Evolutionary conservation across 345 rosid species (phyloP).

Genomic region (Sisymbrium irio): DNA sequence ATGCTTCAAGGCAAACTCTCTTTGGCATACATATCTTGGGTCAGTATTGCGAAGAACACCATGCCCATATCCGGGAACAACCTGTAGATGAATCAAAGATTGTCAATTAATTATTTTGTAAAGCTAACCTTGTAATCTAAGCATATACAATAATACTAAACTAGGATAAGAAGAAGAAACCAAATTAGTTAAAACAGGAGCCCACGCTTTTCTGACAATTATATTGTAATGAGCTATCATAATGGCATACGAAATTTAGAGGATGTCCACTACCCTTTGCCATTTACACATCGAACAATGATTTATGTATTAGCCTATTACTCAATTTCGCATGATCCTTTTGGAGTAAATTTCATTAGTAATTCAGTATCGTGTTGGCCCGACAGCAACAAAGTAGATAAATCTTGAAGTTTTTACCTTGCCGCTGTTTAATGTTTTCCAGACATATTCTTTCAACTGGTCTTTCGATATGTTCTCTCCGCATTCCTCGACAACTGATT

Average conservation of each 20-base stretch:
- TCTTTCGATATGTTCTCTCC: constrained; percentile 75
- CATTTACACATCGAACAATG: no score
- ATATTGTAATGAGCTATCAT: no score
- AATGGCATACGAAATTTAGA: neutral
- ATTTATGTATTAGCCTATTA: no score
- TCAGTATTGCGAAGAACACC: constrained; percentile 96
- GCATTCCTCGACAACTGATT: constrained; percentile 87
- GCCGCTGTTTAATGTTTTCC: constrained; percentile 94
- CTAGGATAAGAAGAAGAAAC: constrained; percentile 6
- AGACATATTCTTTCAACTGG: constrained; percentile 81
- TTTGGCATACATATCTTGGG: constrained; percentile 92
- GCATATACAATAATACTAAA: neutral
- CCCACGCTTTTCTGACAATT: neutral
- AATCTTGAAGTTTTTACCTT: constrained; percentile 53
- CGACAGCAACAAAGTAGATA: neutral
- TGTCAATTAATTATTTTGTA: neutral
- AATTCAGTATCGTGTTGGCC: neutral
- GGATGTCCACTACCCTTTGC: no score
- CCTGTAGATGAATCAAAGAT: constrained; percentile 43
- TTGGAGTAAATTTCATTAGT: neutral
- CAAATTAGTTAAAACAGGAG: constrained; percentile 3
- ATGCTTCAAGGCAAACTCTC: constrained; percentile 98
- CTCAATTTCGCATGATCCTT: neutral
- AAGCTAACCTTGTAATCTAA: neutral
- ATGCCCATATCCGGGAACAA: constrained; percentile 97